These are phyloP conservation scores for Hibiscus trionum DNA, from an alignment of 345 rosid species.

Conservation along the genomic window DNA sequence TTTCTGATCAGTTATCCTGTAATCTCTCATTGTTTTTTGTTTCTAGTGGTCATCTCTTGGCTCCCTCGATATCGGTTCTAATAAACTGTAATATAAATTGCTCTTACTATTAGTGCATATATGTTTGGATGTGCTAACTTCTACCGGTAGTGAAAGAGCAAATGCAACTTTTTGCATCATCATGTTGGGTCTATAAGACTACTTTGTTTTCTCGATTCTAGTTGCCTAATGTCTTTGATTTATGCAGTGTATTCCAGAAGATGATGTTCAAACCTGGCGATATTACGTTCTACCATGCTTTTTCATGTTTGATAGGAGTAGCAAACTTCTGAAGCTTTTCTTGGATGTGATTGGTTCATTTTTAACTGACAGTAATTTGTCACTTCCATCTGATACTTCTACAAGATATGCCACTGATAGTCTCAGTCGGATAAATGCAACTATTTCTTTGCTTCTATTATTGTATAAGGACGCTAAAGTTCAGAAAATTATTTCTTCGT, in stretches of 20 bases:
- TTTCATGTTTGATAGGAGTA: slow-evolving; percentile 55
- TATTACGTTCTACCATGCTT: slow-evolving; percentile 55
- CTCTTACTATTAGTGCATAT: background rate
- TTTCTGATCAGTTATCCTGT: background rate
- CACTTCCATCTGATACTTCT: slow-evolving; percentile 15
- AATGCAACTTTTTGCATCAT: background rate
- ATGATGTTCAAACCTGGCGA: slow-evolving; percentile 20
- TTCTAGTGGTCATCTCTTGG: slow-evolving; percentile 3
- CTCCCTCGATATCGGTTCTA: background rate
- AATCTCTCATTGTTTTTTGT: background rate
- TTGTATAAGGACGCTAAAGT: slow-evolving; percentile 50
- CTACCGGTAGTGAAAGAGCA: background rate
- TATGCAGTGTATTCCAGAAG: slow-evolving; percentile 51
- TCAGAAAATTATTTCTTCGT: slow-evolving; percentile 28
- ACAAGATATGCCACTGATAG: slow-evolving; percentile 15
- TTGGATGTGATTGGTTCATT: slow-evolving; percentile 31
- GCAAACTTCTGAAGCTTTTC: slow-evolving; percentile 36
- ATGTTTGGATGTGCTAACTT: background rate
- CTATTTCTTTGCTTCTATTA: slow-evolving; percentile 43
- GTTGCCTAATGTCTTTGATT: background rate
- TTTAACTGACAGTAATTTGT: slow-evolving; percentile 28
- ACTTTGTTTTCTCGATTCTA: background rate
- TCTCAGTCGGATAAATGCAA: slow-evolving; percentile 29
- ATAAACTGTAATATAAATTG: background rate
- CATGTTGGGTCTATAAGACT: background rate